Percentiles rank a stretch among this genome's conserved stretches.
Conservation (phyloP, 768 basidiomycete genomes). For the Tricholoma sp. region DNA sequence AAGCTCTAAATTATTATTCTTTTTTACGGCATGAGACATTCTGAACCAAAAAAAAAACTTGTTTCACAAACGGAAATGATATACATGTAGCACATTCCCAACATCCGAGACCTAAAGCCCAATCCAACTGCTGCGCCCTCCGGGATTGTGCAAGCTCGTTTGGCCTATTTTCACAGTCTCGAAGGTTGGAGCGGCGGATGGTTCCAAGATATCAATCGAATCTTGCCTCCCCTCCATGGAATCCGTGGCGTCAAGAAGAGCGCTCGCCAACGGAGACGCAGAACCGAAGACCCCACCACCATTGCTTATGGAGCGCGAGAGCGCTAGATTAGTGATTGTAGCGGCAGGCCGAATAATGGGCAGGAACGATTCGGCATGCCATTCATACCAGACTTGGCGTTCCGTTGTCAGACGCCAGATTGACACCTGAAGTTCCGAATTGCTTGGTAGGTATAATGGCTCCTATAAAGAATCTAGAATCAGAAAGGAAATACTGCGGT, state of each 20-base stretch:
- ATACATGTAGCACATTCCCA: too few species aligned
- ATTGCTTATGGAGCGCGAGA: conserved; percentile 13
- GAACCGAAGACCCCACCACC: conserved; percentile 10
- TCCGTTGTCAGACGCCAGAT: conserved; percentile 92
- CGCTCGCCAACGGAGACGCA: conserved; percentile 43
- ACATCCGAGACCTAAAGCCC: conserved; percentile 43
- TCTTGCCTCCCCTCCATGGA: conserved; percentile 15
- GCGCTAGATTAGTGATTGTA: conserved; percentile 22
- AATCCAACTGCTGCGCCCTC: conserved; percentile 90
- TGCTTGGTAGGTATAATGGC: conserved; percentile 87
- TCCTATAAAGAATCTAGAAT: conserved; percentile 45
- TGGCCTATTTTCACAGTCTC: conserved; percentile 88
- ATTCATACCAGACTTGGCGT: conserved; percentile 96
- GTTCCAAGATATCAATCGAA: conserved; percentile 6
- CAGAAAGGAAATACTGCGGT: conserved; percentile 2
- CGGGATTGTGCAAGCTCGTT: conserved; percentile 87
- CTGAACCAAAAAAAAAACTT: background rate
- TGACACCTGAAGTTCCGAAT: conserved; percentile 87
- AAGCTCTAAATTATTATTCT: background rate
- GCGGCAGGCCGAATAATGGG: conserved; percentile 39
- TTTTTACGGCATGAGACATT: too few species aligned
- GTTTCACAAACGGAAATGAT: too few species aligned
- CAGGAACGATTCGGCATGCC: conserved; percentile 93
- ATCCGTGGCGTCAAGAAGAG: conserved; percentile 65
- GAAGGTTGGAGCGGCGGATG: conserved; percentile 19